Evolutionary conservation across 2,329 filamentous ascomycete species (phyloP).

Genomic region (Ophiosphaerella herpotricha): DNA sequence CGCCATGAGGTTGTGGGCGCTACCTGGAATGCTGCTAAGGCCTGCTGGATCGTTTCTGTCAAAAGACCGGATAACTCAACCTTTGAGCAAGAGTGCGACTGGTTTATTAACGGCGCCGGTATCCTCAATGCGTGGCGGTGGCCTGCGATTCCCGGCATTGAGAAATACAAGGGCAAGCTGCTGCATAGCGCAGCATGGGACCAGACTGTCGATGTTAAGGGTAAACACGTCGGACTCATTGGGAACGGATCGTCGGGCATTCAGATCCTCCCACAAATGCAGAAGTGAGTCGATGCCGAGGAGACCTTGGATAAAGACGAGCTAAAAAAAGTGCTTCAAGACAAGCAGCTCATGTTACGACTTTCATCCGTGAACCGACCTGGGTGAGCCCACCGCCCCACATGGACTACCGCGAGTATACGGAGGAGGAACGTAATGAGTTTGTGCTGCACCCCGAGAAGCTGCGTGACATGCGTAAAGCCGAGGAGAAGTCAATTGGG

Average conservation of each 20-base stretch:
- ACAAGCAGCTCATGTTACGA: no score
- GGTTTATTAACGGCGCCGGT: constrained; percentile 56
- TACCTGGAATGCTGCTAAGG: constrained; percentile 44
- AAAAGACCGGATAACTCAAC: no score
- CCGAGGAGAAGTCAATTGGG: no score
- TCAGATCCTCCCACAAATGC: constrained; percentile 50
- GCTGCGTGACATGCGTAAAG: no score
- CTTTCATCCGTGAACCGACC: no score
- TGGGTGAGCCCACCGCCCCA: no score
- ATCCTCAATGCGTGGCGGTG: constrained; percentile 58
- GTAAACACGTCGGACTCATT: constrained; percentile 58
- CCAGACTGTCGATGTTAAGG: constrained; percentile 53
- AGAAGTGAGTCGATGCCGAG: no score
- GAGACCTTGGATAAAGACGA: no score
- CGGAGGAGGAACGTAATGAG: no score
- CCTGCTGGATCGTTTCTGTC: constrained; percentile 32
- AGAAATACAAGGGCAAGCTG: constrained; percentile 58
- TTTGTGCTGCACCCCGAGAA: no score
- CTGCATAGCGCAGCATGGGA: constrained; percentile 64
- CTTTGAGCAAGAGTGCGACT: constrained; percentile 51
- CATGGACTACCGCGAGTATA: no score
- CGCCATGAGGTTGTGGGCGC: constrained; percentile 41
- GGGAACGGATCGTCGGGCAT: constrained; percentile 60
- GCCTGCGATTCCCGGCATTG: constrained; percentile 58
- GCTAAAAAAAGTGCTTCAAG: no score